Evolutionary conservation across 2,329 filamentous ascomycete genomes (phyloP), one percentile per base, ranked within the genome.

Genomic region (Huntiella omanensis): DNA sequence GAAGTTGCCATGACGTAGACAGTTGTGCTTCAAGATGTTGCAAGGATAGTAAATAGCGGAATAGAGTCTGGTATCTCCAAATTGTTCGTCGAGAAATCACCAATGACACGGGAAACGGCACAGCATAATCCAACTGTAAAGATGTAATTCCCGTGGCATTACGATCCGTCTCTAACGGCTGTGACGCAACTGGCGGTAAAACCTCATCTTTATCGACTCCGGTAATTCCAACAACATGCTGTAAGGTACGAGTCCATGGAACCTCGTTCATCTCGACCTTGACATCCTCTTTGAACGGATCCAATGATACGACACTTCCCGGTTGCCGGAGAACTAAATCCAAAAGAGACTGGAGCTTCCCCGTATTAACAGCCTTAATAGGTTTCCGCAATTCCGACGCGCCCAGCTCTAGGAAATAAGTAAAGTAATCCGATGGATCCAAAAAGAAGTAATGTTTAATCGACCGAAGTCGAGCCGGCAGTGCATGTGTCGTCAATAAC

Each of bases 371-470:
- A 46, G 73, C 73, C 58, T 85, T 85, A 49, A 87, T 83, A 32
- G 83, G 80, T 59, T 95, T 95, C 55, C 84, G 82, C 49, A 98
- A 70, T 62, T 98, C 91, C 1, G 86, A 87, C 28, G 82, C 71
- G 46, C 85, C 79, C 15, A 98, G 76, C 58, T 98, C 91, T 50
- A 98, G 77, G 60, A 98, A 98, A 62, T 96, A 93, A 2, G 86
- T 86, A 62, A 98, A 96, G 66, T 94, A 98, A 60, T 98, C 91
- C 33, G 91, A 95, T 6, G 87, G 82, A 55, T 96, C 88, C 51
- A 98, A 77, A 68, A 98, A 98, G 67, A 96, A 98, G 65, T 98
- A 98, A 62, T 98, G 91, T 60, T 98, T 98, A 35, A 98, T 68
- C 11, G 88, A 96, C 40, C 81, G 77, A 48, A 98, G 70, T 34